Percentiles rank a stretch among this genome's conserved stretches.
Conservation (phyloP, 2,329 filamentous ascomycete species). For the Ascochyta viciae-villosae region DNA sequence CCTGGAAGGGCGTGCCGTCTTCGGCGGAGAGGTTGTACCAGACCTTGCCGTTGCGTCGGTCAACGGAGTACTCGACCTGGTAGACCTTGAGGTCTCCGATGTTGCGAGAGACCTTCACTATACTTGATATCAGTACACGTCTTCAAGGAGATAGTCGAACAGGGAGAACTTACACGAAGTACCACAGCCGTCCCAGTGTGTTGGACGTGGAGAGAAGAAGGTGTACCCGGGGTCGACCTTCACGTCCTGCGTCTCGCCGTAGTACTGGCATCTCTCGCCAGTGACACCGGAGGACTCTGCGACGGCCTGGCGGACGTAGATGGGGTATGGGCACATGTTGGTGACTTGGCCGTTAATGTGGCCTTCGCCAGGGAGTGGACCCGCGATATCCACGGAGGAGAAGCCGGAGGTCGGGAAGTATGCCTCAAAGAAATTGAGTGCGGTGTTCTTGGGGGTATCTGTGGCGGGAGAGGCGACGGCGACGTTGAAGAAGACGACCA, state of each 20-base stretch:
- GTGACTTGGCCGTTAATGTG: constrained; percentile 1
- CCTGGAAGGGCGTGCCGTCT: constrained; percentile 4
- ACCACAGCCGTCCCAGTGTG: constrained; percentile 5
- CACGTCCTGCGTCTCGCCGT: not conserved
- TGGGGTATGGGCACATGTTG: constrained; percentile 1
- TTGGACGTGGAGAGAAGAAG: not conserved
- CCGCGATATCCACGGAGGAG: not conserved
- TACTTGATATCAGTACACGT: too few species aligned
- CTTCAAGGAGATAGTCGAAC: too few species aligned
- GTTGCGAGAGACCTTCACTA: constrained; percentile 8
- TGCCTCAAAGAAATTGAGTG: not conserved
- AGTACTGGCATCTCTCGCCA: not conserved
- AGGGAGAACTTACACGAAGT: not conserved
- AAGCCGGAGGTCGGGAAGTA: not conserved
- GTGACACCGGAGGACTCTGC: constrained; percentile 3
- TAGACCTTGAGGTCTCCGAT: not conserved
- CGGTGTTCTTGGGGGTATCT: not conserved
- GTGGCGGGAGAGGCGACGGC: too few species aligned
- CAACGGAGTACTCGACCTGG: constrained; percentile 12
- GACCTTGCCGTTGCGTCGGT: not conserved
- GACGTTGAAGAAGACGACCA: not conserved
- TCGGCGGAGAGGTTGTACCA: constrained; percentile 13
- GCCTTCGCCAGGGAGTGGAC: not conserved
- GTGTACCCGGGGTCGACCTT: not conserved
- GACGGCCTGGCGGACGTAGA: constrained; percentile 9